These are phyloP conservation scores for Discostella stelligeroides DNA, from an alignment of 108 stramenopile genomes.

Conservation along the genomic window DNA sequence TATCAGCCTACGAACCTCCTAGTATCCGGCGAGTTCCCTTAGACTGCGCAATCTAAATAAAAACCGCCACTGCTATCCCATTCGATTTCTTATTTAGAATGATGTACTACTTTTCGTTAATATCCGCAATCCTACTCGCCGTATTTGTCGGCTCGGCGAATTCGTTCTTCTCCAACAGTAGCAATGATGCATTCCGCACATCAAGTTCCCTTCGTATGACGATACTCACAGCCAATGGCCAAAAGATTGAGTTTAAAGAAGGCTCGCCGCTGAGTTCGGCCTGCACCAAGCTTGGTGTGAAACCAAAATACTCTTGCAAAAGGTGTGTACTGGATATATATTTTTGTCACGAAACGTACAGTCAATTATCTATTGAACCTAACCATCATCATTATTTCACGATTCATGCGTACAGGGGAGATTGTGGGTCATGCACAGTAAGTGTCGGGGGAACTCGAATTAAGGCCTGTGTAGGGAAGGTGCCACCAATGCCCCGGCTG, in stretches of 20 bases:
- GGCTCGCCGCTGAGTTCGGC: conserved; percentile 75
- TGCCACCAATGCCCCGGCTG: conserved; percentile 77
- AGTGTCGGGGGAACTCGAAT: conserved; percentile 76
- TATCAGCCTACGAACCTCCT: too few species aligned
- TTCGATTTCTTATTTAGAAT: too few species aligned
- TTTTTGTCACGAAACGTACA: too few species aligned
- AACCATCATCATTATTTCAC: too few species aligned
- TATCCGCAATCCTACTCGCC: neutral
- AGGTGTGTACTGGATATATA: conserved; percentile 75
- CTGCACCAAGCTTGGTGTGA: conserved; percentile 69
- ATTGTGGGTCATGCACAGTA: conserved; percentile 80
- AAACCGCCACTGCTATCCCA: too few species aligned
- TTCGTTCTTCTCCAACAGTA: neutral
- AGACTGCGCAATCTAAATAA: too few species aligned
- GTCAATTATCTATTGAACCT: conserved; percentile 1
- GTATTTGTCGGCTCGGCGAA: neutral
- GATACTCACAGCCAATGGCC: conserved; percentile 61
- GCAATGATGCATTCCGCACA: neutral
- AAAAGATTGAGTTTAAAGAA: conserved; percentile 73
- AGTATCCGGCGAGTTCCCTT: too few species aligned
- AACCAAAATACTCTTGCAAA: conserved; percentile 83
- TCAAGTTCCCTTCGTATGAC: conserved; percentile 66
- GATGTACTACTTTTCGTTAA: neutral
- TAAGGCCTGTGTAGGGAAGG: conserved; percentile 84
- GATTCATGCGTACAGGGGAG: too few species aligned